Evolutionary conservation across 2,329 filamentous ascomycete species (phyloP), one percentile per base, ranked within the genome.

Genomic region (Cylindrodendrum hubeiense): DNA sequence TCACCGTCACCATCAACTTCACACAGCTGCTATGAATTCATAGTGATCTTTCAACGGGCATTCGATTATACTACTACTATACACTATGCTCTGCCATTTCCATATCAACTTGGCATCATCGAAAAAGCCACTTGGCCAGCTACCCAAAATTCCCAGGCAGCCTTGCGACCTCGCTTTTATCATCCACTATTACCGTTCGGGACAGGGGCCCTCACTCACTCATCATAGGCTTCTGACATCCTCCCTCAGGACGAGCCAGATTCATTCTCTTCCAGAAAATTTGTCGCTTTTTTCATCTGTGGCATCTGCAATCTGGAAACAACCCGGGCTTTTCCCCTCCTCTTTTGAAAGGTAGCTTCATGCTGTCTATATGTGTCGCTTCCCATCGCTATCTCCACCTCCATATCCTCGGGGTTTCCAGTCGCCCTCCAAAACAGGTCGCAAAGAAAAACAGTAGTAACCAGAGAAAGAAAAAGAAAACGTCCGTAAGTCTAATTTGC

Each of bases 401-500:
- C 41, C 58, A 37, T 30, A 37, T 56, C 50, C 60, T 60, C 59
- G 60, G 65, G 67, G 59, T 69, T 68, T 57, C 67, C 59, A 61
- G 52, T 59, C 60, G 49, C 55, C 61, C 61, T 50, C 33, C 44
- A 46, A 60, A 60, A 55, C 44, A 51, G 46, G 15, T 58, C 64
- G 65, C 52, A 65, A 63, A 71, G 70, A 71, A 75, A 68, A 30
- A 67, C 59, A 60, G 54, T 53, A 72, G 66, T 67, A 75, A 67
- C 70, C 68, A 71, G 67, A 75, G 63, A 73, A 65, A 51, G 62
- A 70, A 72, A 69, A 68, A n/a, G n/a, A 60, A 74, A 71, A 67
- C 70, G 59, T 71, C 71, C 72, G 52, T 73, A 75, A 39, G 71
- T 78, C 75, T 78, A 78, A 71, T 75, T 71, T 76, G 67, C 52